A percentile compares a stretch with the other conserved stretches of the same genome.
Conservation (phyloP, 768 basidiomycete genomes). For the Mycena maculata region DNA sequence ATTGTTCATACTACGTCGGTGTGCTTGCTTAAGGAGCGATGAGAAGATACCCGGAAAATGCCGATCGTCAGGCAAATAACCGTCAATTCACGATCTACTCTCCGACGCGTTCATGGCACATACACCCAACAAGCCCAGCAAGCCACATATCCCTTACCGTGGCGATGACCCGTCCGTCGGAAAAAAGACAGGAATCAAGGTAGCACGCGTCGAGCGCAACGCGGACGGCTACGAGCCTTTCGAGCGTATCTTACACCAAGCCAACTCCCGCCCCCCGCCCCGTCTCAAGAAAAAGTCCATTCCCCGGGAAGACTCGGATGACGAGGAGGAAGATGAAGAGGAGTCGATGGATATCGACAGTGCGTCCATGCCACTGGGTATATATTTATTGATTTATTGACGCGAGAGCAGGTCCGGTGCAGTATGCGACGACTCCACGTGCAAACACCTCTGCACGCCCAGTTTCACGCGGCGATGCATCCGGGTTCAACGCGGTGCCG, state of each 20-base stretch:
- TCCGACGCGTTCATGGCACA: conserved; percentile 12
- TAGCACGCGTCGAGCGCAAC: conserved; percentile 74
- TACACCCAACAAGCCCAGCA: conserved; percentile 37
- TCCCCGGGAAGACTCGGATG: conserved; percentile 21
- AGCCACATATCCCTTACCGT: conserved; percentile 80
- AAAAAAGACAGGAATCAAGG: conserved; percentile 82
- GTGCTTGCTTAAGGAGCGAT: too few relatives aligned
- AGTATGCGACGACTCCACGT: conserved; percentile 54
- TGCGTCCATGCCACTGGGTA: conserved; percentile 48
- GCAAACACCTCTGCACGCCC: conserved; percentile 58
- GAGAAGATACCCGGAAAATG: too few relatives aligned
- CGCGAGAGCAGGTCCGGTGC: conserved; percentile 50
- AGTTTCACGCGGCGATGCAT: conserved; percentile 58
- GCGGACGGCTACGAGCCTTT: conserved; percentile 88
- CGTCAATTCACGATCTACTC: too few relatives aligned
- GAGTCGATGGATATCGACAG: conserved; percentile 81
- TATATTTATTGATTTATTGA: not conserved
- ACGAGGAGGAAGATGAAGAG: conserved; percentile 57
- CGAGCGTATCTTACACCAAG: conserved; percentile 77
- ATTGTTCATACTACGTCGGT: too few relatives aligned
- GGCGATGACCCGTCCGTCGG: conserved; percentile 83
- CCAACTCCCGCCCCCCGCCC: conserved; percentile 66
- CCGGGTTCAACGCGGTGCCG: conserved; percentile 71
- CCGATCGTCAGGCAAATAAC: too few relatives aligned
- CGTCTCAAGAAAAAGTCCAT: conserved; percentile 64